Base-by-base conservation (phyloP, 345 rosid species). In the Geranium rotundifolium region DNA sequence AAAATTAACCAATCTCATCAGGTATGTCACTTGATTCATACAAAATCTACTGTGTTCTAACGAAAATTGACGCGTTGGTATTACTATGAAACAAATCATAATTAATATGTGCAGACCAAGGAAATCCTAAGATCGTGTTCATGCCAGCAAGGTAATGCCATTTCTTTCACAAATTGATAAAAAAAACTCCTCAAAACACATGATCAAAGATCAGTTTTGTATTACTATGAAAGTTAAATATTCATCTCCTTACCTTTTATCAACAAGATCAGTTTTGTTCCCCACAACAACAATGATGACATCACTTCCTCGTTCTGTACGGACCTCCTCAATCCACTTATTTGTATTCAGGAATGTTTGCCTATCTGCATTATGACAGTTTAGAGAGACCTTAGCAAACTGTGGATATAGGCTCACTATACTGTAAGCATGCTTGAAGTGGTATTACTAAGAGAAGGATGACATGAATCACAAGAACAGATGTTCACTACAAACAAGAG, bases 311-410 rank as follows among this genome's bases (percentile, higher is more conserved):
- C 92, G 76, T 72, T 91, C 96, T 19, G 87, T 81, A 31, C 92
- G 85, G 59, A 89, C 98, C 72, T 91, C 92, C 75, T 86, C 98
- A 58, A 89, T 81, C 98, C 98, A 91, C 85, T 85, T 91, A 1
- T 88, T 79, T 37, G 96, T 85, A 79, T 86, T 91, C 69, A 91
- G 80, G 69, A 91, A 91, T 8, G 98, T 86, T 69, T 84, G 95
- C 66, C 96, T 83, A 67, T 88, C 97, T 88, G 78, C 76, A 76
- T 37, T 14, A 60, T 6, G 57, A 56, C 46, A 69, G 8, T 64
- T 57, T 7, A 70, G 39, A 18, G 2, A 71, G 62, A 18, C 41
- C 56, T 59, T 34, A 18, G 7, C 46, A 56, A 15, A 31, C 2
- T 1, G 15, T 23, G 37, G 61, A 19, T 1, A 15, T 34, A 62